Percentiles rank a stretch among this genome's conserved stretches.
Conservation (phyloP, 495 filamentous ascomycete species). For the Xanthoparmelia taractica region DNA sequence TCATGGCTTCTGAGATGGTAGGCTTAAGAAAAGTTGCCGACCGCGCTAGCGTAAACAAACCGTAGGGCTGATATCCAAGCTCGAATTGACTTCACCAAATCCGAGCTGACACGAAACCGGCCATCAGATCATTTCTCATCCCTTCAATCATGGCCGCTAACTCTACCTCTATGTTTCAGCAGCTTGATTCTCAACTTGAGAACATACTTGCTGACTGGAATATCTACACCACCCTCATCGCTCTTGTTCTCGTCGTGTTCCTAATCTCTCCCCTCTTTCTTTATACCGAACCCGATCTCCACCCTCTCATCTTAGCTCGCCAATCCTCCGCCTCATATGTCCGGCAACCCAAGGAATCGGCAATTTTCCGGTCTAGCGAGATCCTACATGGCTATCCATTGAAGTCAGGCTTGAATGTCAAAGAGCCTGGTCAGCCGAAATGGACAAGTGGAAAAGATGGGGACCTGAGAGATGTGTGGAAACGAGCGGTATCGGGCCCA, state of each 20-base stretch:
- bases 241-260: constrained; percentile 50
- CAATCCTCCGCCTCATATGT: constrained; percentile 72
- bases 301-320: constrained; percentile 81
- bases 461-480: constrained; percentile 91
- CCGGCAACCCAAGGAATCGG: constrained; percentile 73
- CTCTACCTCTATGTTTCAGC: constrained; percentile 19
- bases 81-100: neutral
- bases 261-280: constrained; percentile 57
- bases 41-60: neutral
- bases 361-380: constrained; percentile 70
- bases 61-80: neutral
- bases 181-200: constrained; percentile 61
- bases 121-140: neutral
- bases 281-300: constrained; percentile 71
- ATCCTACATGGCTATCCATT: constrained; percentile 81
- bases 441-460: constrained; percentile 78
- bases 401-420: constrained; percentile 73
- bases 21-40: neutral
- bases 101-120: neutral
- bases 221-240: constrained; percentile 58
- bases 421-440: constrained; percentile 69
- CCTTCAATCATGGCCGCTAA: constrained; percentile 14
- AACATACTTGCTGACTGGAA: constrained; percentile 72
- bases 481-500: constrained; percentile 57
- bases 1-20: neutral